Percentiles rank a stretch among this genome's conserved stretches.
Conservation (phyloP, 2,329 filamentous ascomycete genomes). For the Sporothrix euskadiensis region DNA sequence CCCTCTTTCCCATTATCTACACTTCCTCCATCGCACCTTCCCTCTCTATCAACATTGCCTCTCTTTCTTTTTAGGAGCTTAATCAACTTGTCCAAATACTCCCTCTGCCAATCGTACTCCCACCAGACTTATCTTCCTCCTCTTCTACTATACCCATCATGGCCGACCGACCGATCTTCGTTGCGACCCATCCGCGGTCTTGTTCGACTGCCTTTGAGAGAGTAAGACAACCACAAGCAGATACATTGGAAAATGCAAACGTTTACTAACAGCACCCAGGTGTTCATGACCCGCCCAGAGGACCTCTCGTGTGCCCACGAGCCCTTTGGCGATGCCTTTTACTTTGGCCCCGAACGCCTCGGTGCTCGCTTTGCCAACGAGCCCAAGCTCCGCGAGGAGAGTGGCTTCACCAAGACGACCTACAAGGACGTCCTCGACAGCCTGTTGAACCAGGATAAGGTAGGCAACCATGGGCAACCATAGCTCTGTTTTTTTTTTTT, state of each 20-base stretch:
- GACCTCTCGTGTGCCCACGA: slow-evolving; percentile 84
- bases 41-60: neutral
- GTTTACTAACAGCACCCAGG: slow-evolving; percentile 50
- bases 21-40: neutral
- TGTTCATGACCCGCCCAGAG: slow-evolving; percentile 93
- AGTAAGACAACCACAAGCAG: slow-evolving; percentile 49
- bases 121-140: neutral
- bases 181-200: slow-evolving; percentile 89
- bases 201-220: slow-evolving; percentile 97
- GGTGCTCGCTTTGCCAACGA: slow-evolving; percentile 76
- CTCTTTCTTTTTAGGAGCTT: neutral
- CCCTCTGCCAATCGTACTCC: neutral
- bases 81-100: neutral
- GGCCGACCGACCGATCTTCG: slow-evolving; percentile 83
- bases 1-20: neutral
- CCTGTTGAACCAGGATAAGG: slow-evolving; percentile 64
- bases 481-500: slow-evolving; percentile 10
- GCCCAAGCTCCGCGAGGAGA: slow-evolving; percentile 53
- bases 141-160: slow-evolving; percentile 46
- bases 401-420: slow-evolving; percentile 68
- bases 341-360: slow-evolving; percentile 89
- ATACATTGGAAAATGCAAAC: neutral
- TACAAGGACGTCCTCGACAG: slow-evolving; percentile 76
- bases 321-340: slow-evolving; percentile 95
- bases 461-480: neutral